Percentiles rank a stretch among this genome's conserved stretches.
Evolutionary conservation across 306 rosid genomes (phyloP).

Genomic region (Quercus berberidifolia): DNA sequence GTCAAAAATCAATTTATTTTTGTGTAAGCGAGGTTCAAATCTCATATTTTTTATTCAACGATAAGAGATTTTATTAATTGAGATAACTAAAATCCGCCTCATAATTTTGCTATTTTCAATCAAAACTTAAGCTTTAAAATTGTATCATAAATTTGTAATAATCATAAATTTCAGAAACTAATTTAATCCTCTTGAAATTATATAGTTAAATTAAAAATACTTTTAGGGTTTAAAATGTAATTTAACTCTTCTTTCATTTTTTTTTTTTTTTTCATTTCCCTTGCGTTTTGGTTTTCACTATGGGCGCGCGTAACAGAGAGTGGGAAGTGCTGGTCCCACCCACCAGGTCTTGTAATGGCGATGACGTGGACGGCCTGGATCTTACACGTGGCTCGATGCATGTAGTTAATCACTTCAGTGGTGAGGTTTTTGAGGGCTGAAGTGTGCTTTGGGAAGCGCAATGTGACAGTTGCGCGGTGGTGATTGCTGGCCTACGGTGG

Average conservation of each 20-base stretch:
- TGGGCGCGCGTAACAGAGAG: neutral
- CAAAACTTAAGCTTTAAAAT: neutral
- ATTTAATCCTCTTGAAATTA: too few species aligned
- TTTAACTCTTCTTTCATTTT: too few species aligned
- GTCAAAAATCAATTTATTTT: too few species aligned
- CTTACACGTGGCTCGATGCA: constrained; percentile 8
- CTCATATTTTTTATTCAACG: too few species aligned
- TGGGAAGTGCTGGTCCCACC: neutral
- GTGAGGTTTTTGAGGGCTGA: neutral
- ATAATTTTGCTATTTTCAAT: neutral
- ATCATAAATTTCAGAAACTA: too few species aligned
- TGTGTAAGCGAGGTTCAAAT: too few species aligned
- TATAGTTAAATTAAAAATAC: too few species aligned
- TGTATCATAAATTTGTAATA: neutral
- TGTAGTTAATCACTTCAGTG: neutral
- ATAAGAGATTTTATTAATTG: accelerated
- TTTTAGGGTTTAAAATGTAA: too few species aligned
- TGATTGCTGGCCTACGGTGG: neutral
- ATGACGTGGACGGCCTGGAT: neutral
- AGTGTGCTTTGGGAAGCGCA: constrained; percentile 25
- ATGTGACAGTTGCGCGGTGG: constrained; percentile 6
- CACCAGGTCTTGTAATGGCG: neutral
- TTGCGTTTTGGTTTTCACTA: neutral
- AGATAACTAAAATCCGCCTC: too few species aligned
- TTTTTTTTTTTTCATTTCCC: too few species aligned